A percentile compares a stretch with the other conserved stretches of the same genome.
Evolutionary conservation across 345 rosid species (phyloP).

Genomic region (Pugionium dolabratum): DNA sequence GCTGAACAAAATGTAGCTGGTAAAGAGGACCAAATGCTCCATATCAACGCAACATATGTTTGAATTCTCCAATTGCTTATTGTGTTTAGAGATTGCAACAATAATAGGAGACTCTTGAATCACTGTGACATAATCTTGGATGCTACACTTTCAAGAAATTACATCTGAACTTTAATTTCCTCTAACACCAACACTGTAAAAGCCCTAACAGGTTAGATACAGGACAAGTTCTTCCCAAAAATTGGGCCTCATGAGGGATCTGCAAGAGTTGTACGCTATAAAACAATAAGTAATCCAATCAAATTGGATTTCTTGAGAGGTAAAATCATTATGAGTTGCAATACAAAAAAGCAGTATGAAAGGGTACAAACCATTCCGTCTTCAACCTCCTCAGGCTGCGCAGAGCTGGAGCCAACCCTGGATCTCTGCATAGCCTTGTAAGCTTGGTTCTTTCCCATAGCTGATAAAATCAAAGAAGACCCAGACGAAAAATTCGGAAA

Average conservation of each 20-base stretch:
- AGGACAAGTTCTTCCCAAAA: constrained; percentile 11
- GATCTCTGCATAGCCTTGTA: constrained; percentile 99
- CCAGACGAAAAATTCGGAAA: constrained; percentile 6
- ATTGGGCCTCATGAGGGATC: background rate
- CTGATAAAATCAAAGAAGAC: constrained; percentile 3
- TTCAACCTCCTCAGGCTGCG: constrained; percentile 82
- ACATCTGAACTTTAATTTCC: background rate
- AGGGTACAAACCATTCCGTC: constrained; percentile 99
- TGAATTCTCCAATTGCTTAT: constrained; percentile 1
- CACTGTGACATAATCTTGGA: background rate
- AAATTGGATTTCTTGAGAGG: background rate
- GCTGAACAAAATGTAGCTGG: constrained; percentile 5
- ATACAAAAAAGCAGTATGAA: constrained; percentile 46
- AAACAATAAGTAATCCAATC: constrained; percentile 5
- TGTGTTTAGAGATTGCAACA: constrained; percentile 7
- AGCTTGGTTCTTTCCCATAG: constrained; percentile 98
- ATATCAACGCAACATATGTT: background rate
- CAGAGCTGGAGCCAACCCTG: constrained; percentile 82
- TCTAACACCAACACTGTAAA: constrained; percentile 1
- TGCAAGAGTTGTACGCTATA: background rate
- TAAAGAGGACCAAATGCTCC: constrained; percentile 11
- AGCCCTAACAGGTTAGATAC: constrained; percentile 1
- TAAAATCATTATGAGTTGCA: background rate
- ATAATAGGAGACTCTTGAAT: constrained; percentile 5
- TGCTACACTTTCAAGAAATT: constrained; percentile 2